These are phyloP conservation scores for Psidium guajava DNA, from an alignment of 345 rosid species.

Conservation along the genomic window DNA sequence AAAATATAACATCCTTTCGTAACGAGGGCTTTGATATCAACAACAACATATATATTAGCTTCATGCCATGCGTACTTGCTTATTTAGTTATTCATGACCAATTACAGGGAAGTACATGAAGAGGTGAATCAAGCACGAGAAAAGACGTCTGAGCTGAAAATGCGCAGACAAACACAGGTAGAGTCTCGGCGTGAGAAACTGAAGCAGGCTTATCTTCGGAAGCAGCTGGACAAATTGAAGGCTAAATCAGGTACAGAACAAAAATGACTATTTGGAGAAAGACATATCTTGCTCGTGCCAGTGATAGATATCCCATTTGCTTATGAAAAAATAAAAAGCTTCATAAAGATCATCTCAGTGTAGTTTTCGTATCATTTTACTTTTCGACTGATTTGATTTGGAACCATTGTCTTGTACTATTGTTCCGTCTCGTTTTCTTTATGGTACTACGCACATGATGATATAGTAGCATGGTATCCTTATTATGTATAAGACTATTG, in stretches of 20 bases:
- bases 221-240: slow-evolving; percentile 76
- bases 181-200: slow-evolving; percentile 69
- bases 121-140: slow-evolving; percentile 87
- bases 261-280: background rate
- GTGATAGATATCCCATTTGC: background rate
- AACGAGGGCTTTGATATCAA: accelerated
- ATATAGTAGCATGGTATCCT: background rate
- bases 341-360: background rate
- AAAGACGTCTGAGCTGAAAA: slow-evolving; percentile 51
- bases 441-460: background rate
- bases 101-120: slow-evolving; percentile 76
- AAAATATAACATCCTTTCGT: background rate
- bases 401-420: background rate
- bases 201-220: slow-evolving; percentile 71
- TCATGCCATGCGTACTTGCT: background rate
- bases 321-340: background rate
- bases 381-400: background rate
- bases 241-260: slow-evolving; percentile 24
- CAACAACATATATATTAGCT: background rate
- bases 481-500: background rate
- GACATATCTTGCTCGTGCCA: background rate
- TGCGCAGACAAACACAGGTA: slow-evolving; percentile 68
- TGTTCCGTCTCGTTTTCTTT: background rate
- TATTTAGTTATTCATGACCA: background rate
- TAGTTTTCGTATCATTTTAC: background rate